Evolutionary conservation across 768 basidiomycete genomes (phyloP), one percentile per base, ranked within the genome.

Genomic region (Boletales sp.): DNA sequence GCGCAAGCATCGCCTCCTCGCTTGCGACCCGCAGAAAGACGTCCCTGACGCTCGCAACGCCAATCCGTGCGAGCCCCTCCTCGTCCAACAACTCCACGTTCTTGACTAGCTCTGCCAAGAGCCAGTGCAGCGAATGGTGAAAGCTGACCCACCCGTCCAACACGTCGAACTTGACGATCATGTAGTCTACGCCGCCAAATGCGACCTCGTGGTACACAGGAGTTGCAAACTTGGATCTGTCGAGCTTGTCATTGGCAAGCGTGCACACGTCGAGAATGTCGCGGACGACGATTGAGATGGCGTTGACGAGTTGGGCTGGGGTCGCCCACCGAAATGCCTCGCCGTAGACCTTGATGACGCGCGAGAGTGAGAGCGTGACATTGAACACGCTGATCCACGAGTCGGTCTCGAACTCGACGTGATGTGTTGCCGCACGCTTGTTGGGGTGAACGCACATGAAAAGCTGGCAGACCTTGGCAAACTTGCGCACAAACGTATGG

Each of bases 321-420:
- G 74, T 75, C 1, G 82, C 75, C 43, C 73, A 72, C n/a, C 76
- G 69, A 62, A 86, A 95, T 0, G 89, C 86, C 57, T 90, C 89
- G 7, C 94, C 94, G 53, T 92, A 90, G 1, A 86, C 86, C 63
- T 92, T 90, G 73, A 91, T 90, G 36, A 92, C 83, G 39, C 92
- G 84, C 7, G 89, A 87, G 21, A 99, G 71, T 32, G 91, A 94
- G 10, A 95, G 80, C 7, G 93, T 94, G 19, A 97, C 87, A 58
- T 94, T 94, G 70, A 98, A 98, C 13, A 96, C 91, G 59, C 86
- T 90, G 54, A 96, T 91, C 95, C 94, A 96, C 17, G 87, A 87
- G 57, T 99, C 96, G 30, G 88, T 87, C 72, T 99, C 96, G 71
- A 90, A 99, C 67, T 97, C 95, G 59, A 99, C 83, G 58, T 98